Percentiles rank a stretch among this genome's conserved stretches.
These are phyloP conservation scores for Mimosa bimucronata DNA, from an alignment of 306 rosid species.

Conservation along the genomic window DNA sequence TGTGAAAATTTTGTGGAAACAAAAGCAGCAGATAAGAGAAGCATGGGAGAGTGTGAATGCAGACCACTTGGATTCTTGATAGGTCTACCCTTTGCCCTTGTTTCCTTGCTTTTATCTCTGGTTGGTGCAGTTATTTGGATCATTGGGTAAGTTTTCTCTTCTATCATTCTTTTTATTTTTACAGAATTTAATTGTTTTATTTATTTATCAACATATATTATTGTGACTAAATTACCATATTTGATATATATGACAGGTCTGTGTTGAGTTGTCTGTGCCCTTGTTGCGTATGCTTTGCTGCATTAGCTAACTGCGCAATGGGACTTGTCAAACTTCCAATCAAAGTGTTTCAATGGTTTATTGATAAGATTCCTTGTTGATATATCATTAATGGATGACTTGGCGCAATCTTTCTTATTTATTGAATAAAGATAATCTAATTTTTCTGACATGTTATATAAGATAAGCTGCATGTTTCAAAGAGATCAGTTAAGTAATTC, in stretches of 20 bases:
- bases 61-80: slow-evolving; percentile 57
- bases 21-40: neutral
- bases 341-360: slow-evolving; percentile 41
- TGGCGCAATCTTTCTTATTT: neutral
- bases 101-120: slow-evolving; percentile 44
- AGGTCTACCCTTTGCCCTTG: slow-evolving; percentile 53
- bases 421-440: neutral
- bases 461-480: neutral
- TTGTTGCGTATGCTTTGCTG: slow-evolving; percentile 43
- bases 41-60: slow-evolving; percentile 32
- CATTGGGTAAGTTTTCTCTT: slow-evolving; percentile 42
- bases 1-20: neutral
- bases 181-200: neutral
- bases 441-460: neutral
- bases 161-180: no score
- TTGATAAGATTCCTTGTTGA: slow-evolving; percentile 47
- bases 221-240: neutral
- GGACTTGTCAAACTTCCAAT: slow-evolving; percentile 46
- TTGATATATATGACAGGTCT: slow-evolving; percentile 32
- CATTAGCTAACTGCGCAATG: slow-evolving; percentile 38
- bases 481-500: neutral
- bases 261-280: slow-evolving; percentile 54
- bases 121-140: slow-evolving; percentile 46
- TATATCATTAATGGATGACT: neutral
- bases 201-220: neutral